Percentiles rank a stretch among this genome's conserved stretches.
phyloP scores from a whole-genome alignment of 306 rosid species.

The Astragalus glycyphyllos region DNA sequence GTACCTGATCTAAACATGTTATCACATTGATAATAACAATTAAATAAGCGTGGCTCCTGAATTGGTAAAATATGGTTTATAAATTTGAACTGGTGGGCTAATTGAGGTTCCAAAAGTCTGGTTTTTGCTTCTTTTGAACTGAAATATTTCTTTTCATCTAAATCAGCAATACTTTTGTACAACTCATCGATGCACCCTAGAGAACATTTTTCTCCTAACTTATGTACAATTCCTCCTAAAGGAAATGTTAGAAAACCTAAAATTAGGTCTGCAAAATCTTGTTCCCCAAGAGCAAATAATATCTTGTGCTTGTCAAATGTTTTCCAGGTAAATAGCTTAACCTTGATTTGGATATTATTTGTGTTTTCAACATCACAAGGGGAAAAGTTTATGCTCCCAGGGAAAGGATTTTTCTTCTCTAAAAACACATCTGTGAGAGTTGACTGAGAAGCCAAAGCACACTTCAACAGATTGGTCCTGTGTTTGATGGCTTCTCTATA shows the following conservation, averaged over 20 bases:
- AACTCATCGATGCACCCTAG: neutral
- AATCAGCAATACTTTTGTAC: neutral
- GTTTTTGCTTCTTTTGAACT: neutral
- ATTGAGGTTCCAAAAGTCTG: neutral
- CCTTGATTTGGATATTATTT: too few relatives aligned
- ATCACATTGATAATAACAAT: neutral
- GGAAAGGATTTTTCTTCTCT: neutral
- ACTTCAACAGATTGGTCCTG: neutral
- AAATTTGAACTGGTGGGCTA: neutral
- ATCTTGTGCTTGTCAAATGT: neutral
- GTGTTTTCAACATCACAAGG: neutral
- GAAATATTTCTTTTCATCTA: neutral
- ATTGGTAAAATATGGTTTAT: neutral
- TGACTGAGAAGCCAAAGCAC: neutral
- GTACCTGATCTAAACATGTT: too few relatives aligned
- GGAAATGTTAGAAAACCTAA: conserved; percentile 32
- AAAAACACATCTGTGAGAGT: neutral
- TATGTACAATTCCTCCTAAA: neutral
- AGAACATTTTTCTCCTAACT: neutral
- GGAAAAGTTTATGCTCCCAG: neutral
- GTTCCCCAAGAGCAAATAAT: conserved; percentile 19
- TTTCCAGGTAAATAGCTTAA: neutral
- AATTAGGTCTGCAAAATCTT: conserved; percentile 34
- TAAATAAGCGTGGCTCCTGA: neutral
- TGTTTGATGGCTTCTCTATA: neutral